Evolutionary conservation across 768 basidiomycete genomes (phyloP).

Genomic region (Lactifluus echinatus): DNA sequence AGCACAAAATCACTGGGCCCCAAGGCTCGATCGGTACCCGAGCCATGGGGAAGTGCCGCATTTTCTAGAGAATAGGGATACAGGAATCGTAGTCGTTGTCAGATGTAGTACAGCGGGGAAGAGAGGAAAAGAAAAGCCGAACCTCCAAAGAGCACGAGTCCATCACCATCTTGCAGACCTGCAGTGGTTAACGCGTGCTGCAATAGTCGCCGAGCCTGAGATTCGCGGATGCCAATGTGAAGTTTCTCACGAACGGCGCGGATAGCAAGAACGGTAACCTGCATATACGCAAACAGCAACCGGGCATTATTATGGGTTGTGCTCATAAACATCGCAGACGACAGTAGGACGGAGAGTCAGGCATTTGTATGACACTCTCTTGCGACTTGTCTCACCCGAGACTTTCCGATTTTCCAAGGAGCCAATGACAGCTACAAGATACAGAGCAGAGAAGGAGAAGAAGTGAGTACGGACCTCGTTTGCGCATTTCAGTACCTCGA

Average conservation of each 20-base stretch:
- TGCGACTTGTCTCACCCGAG: not conserved
- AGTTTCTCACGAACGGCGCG: slow-evolving; percentile 52
- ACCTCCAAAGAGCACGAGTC: slow-evolving; percentile 76
- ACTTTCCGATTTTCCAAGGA: no score
- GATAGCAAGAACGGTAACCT: slow-evolving; percentile 76
- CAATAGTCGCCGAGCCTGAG: slow-evolving; percentile 54
- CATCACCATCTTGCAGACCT: slow-evolving; percentile 51
- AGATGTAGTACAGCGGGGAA: no score
- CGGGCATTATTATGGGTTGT: not conserved
- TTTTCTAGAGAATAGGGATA: slow-evolving; percentile 51
- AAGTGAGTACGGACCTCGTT: slow-evolving; percentile 50
- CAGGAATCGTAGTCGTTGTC: not conserved
- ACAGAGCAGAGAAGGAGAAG: not conserved
- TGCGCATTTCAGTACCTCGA: slow-evolving; percentile 63
- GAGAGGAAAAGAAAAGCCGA: slow-evolving; percentile 19
- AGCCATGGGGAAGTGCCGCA: slow-evolving; percentile 80
- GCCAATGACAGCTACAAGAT: not conserved
- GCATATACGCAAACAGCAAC: not conserved
- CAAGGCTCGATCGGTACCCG: slow-evolving; percentile 59
- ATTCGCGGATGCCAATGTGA: slow-evolving; percentile 68
- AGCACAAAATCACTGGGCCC: slow-evolving; percentile 53
- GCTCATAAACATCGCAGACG: not conserved
- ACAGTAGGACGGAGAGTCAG: no score
- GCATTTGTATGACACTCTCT: not conserved
- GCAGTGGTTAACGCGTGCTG: slow-evolving; percentile 43